Evolutionary conservation across 768 basidiomycete genomes (phyloP).

Genomic region (Termitomyces sp.): DNA sequence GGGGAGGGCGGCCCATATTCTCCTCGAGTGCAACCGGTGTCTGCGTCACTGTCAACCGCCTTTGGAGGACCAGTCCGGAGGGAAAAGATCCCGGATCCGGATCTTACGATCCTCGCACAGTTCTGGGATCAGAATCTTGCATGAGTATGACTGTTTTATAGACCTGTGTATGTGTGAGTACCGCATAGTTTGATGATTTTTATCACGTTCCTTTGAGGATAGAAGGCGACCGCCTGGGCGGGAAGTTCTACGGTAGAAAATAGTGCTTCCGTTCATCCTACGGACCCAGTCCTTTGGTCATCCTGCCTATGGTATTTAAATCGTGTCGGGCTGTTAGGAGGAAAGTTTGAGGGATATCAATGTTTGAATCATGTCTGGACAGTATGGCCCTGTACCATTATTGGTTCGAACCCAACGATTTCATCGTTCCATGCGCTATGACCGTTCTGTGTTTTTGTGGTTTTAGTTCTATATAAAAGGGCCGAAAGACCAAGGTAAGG

Average conservation of each 20-base stretch:
- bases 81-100: slow-evolving; percentile 9
- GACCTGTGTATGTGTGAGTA: too few relatives aligned
- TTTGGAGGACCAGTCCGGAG: neutral
- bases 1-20: slow-evolving; percentile 6
- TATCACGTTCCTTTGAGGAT: neutral
- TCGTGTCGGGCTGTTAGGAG: neutral
- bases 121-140: slow-evolving; percentile 14
- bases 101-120: slow-evolving; percentile 13
- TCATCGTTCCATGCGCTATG: too few relatives aligned
- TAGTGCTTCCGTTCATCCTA: too few relatives aligned
- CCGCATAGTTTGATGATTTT: neutral
- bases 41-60: neutral
- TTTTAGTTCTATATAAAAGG: too few relatives aligned
- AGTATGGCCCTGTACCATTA: too few relatives aligned
- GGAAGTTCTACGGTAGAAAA: neutral
- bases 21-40: neutral
- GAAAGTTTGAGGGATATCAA: neutral
- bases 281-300: neutral
- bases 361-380: too few relatives aligned
- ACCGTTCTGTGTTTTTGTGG: too few relatives aligned
- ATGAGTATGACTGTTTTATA: neutral
- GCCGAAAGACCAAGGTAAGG: too few relatives aligned
- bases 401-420: too few relatives aligned
- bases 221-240: neutral
- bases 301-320: neutral